Conservation (phyloP, 1,284 basidiomycete genomes). For the Ganoderma resinaceum region DNA sequence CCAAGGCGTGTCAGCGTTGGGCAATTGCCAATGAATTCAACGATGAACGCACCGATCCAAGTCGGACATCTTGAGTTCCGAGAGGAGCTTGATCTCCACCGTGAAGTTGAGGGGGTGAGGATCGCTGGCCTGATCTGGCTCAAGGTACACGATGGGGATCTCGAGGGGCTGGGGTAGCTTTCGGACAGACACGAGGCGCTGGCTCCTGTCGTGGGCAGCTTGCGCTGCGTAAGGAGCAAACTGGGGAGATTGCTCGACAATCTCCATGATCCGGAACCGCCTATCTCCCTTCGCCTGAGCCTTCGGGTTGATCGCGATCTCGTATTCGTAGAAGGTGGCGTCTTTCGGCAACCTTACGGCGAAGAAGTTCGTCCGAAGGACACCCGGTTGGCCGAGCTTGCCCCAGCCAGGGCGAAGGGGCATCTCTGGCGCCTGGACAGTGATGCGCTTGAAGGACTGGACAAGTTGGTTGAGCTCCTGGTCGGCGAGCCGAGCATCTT, state of each 20-base stretch:
- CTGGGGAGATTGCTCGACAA: conserved; percentile 58
- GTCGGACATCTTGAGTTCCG: conserved; percentile 50
- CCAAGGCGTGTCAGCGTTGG: conserved; percentile 7
- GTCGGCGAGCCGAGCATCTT: conserved; percentile 51
- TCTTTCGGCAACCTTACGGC: conserved; percentile 57
- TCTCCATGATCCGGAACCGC: conserved; percentile 59
- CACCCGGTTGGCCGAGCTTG: conserved; percentile 57
- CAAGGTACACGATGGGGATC: conserved; percentile 56
- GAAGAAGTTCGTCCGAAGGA: conserved; percentile 75
- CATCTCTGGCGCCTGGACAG: conserved; percentile 45
- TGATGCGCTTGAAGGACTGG: conserved; percentile 48
- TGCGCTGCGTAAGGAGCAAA: conserved; percentile 50
- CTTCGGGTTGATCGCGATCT: conserved; percentile 60
- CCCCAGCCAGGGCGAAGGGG: conserved; percentile 75
- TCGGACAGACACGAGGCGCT: conserved; percentile 62
- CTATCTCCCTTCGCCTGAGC: conserved; percentile 57
- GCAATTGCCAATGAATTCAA: background rate
- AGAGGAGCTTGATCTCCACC: conserved; percentile 55
- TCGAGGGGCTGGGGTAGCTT: conserved; percentile 63
- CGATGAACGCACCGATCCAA: conserved; percentile 56
- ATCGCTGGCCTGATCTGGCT: conserved; percentile 58
- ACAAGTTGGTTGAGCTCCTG: conserved; percentile 50
- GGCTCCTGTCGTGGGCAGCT: conserved; percentile 69
- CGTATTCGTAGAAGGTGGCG: conserved; percentile 62
- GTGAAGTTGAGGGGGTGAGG: conserved; percentile 56